Evolutionary conservation across 2,329 filamentous ascomycete genomes (phyloP).

Genomic region (Verticillium tricorpus): DNA sequence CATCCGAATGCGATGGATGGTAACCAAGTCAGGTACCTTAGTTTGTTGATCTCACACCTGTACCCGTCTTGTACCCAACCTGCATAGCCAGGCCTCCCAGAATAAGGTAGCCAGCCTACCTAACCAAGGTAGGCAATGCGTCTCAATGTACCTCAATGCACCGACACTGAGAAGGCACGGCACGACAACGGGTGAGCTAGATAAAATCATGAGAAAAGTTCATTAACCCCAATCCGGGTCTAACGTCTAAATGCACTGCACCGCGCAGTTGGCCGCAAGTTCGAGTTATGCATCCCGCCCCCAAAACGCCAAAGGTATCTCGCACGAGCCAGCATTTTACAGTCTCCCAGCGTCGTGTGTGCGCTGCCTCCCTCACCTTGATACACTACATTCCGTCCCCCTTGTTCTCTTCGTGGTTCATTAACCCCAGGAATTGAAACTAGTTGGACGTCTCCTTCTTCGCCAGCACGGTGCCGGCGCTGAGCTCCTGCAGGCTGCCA

Average conservation of each 20-base stretch:
- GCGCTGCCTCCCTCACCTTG: not conserved
- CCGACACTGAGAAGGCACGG: too few species aligned
- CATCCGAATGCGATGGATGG: too few species aligned
- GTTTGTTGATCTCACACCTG: too few species aligned
- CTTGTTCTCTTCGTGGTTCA: not conserved
- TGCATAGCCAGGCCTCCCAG: too few species aligned
- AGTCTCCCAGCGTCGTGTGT: not conserved
- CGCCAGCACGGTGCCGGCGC: conserved; percentile 1
- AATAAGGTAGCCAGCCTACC: too few species aligned
- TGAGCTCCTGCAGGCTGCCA: not conserved
- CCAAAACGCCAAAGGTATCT: not conserved
- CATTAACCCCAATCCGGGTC: not conserved
- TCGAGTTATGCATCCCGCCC: not conserved
- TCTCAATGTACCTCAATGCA: too few species aligned
- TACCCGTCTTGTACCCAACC: too few species aligned
- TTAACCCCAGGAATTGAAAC: not conserved
- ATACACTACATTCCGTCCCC: not conserved
- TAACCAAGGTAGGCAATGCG: too few species aligned
- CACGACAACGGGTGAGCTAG: not conserved
- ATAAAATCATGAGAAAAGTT: not conserved
- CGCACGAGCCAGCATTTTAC: not conserved
- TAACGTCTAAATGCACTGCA: not conserved
- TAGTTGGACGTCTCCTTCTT: not conserved
- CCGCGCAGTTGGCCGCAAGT: not conserved
- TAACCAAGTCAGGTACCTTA: too few species aligned